Evolutionary conservation across 139 green algal genomes (phyloP), one percentile per base, ranked within the genome.

Genomic region (Haematococcus lacustris): DNA sequence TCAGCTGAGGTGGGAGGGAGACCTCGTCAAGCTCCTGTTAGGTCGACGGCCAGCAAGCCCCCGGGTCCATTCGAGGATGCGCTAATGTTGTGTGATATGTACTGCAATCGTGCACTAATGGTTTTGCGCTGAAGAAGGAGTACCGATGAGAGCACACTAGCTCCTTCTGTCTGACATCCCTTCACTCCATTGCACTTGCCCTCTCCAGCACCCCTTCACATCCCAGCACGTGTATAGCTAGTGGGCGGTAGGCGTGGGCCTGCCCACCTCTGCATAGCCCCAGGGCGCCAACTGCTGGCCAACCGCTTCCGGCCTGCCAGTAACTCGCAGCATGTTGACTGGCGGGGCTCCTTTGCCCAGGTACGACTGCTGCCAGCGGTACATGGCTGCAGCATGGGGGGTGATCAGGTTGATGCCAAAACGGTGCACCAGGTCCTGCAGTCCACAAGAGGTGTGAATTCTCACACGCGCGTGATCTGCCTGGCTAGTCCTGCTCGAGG

Each of bases 341-440:
- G 63, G 63, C 37, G 63, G 35, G 17, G 38, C 21, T 25, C 13
- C 37, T 33, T 51, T 30, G 35, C 63, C 37, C 23, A 69, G 37
- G 37, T 38, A 69, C 2, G 63, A 69, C 63, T 69, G 63, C 63
- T 69, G 63, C 30, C 34, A 69, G 37, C 63, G 37, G 38, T 69
- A 69, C 37, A 69, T 69, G 34, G 63, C 63, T 2, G 63, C 63
- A 5, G 21, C 37, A 4, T 51, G 63, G 37, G 63, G 63, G 13
- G 37, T 33, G 7, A 69, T 69, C 23, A 69, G 63, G 34, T 13
- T 50, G 37, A 69, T 30, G 63, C 63, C 63, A 69, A 53, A 64
- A 13, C 23, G 9, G 23, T 23, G 13, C 57, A 35, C 32, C 17
- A 64, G n/a, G 13, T 13, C 17, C 57, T 64, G 57, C 57, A 64